Evolutionary conservation across 495 filamentous ascomycete species (phyloP), one percentile per base, ranked within the genome.

Genomic region (Hypoxylon trugodes): DNA sequence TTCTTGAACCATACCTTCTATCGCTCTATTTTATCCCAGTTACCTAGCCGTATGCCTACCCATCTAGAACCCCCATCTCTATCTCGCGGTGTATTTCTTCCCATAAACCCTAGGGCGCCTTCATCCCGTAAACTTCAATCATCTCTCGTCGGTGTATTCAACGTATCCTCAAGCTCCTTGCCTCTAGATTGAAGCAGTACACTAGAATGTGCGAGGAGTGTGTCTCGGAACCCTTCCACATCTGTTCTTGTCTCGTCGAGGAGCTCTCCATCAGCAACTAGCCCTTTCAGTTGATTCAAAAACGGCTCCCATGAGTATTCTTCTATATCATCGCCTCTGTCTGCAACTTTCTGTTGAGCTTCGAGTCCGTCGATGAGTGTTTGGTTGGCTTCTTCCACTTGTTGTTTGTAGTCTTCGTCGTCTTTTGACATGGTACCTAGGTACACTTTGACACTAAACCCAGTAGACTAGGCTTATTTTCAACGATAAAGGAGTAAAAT

Each of bases 251-350:
- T 22, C 16, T 38, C 40, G 16, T 40, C 10, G 3, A 53, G 32
- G 12, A 61, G 48, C 4, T 61, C 58, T 9, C 33, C 58, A 19
- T 53, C 41, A 1, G 21, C 48, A 1, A 60, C 37, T 0, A 60
- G 15, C 16, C 46, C 57, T 19, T 32, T 25, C 22, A 60, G 16
- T 10, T 60, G 57, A 15, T 47, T 61, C 33, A 54, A 15, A 33
- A 61, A 61, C 16, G 58, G 41, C 12, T 53, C 10, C 58, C 48
- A 54, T 21, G 40, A 61, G 33, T 40, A 32, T 36, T 54, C 48
- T 26, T 45, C 46, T 4, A 59, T 15, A 19, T 61, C 48, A 0
- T 54, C 48, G 28, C 58, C 48, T 15, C 13, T 53, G 1, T 25
- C 33, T 0, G 58, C 48, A 0, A 61, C 58, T 16, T 53, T 46